phyloP scores from a whole-genome alignment of 768 basidiomycete genomes.

The Termitomyces sp. region DNA sequence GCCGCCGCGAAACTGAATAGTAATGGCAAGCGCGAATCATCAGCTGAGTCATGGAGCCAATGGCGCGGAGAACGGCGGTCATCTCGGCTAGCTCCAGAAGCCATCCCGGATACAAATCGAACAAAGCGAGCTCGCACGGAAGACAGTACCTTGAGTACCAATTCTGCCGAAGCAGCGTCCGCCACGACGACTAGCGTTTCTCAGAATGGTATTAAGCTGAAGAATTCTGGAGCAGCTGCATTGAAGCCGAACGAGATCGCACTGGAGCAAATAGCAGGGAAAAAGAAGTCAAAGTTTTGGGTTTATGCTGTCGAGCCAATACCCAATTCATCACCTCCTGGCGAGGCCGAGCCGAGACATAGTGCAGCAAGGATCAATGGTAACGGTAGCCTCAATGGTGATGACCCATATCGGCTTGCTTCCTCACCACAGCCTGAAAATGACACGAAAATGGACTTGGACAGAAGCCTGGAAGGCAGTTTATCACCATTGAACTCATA shows the following conservation, averaged over 20 bases:
- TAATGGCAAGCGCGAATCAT: constrained; percentile 48
- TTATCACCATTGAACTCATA: constrained; percentile 36
- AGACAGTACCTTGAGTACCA: constrained; percentile 60
- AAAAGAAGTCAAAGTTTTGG: constrained; percentile 86
- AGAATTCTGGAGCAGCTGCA: constrained; percentile 55
- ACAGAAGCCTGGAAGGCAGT: constrained; percentile 33
- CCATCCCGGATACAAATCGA: constrained; percentile 41
- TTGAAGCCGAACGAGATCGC: constrained; percentile 69
- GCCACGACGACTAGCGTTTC: constrained; percentile 21
- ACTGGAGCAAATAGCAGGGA: constrained; percentile 71
- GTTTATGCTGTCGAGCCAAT: constrained; percentile 81
- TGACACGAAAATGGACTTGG: constrained; percentile 19
- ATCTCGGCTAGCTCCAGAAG: constrained; percentile 54
- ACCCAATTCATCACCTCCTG: constrained; percentile 24
- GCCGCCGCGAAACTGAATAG: constrained; percentile 36
- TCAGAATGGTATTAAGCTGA: constrained; percentile 37
- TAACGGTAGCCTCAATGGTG: constrained; percentile 7
- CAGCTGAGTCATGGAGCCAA: constrained; percentile 45
- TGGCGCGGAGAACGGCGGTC: constrained; percentile 80
- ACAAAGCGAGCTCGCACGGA: constrained; percentile 74
- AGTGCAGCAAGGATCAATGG: constrained; percentile 9
- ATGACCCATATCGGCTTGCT: constrained; percentile 3
- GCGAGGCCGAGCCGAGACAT: constrained; percentile 12
- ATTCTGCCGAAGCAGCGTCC: constrained; percentile 37
- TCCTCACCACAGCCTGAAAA: constrained; percentile 6